Percentiles rank a stretch among this genome's conserved stretches.
These are phyloP conservation scores for Diaporthe eres DNA, from an alignment of 2,329 filamentous ascomycete species.

Conservation along the genomic window DNA sequence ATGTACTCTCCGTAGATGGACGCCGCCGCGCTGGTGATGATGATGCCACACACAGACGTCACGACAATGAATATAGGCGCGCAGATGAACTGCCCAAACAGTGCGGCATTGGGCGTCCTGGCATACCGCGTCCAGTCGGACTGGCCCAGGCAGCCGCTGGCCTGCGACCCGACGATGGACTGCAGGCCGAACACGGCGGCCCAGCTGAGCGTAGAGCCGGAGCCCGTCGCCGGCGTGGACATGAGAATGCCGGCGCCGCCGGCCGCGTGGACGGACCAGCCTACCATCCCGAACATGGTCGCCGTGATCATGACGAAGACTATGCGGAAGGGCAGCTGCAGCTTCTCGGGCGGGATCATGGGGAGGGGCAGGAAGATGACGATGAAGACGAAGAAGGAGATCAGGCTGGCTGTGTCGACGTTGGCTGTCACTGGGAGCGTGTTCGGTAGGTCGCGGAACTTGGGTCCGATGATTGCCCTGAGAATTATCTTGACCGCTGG, in stretches of 20 bases:
- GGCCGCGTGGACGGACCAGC: constrained; percentile 48
- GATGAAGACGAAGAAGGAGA: constrained; percentile 50
- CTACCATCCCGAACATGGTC: constrained; percentile 51
- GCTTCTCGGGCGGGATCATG: constrained; percentile 49
- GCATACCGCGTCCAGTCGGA: constrained; percentile 53
- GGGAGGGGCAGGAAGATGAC: constrained; percentile 48
- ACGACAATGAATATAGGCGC: constrained; percentile 54
- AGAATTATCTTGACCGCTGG: constrained; percentile 50
- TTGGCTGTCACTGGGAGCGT: constrained; percentile 47
- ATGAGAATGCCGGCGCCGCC: constrained; percentile 48
- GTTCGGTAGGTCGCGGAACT: constrained; percentile 47
- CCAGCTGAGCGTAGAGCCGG: constrained; percentile 49
- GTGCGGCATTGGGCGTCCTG: constrained; percentile 46
- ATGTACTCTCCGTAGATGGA: constrained; percentile 52
- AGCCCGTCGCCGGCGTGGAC: constrained; percentile 43
- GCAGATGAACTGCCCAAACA: constrained; percentile 49
- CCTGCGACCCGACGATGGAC: constrained; percentile 49
- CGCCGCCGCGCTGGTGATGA: constrained; percentile 53
- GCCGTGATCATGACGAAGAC: constrained; percentile 49
- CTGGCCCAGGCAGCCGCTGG: constrained; percentile 49
- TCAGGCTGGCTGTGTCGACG: constrained; percentile 47
- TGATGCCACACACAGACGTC: constrained; percentile 54
- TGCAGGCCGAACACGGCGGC: constrained; percentile 50
- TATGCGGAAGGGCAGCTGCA: constrained; percentile 48
- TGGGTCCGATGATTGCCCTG: constrained; percentile 47